These are phyloP conservation scores for Paraleonurus japonicus DNA, from an alignment of 257 asterid species.

Conservation along the genomic window DNA sequence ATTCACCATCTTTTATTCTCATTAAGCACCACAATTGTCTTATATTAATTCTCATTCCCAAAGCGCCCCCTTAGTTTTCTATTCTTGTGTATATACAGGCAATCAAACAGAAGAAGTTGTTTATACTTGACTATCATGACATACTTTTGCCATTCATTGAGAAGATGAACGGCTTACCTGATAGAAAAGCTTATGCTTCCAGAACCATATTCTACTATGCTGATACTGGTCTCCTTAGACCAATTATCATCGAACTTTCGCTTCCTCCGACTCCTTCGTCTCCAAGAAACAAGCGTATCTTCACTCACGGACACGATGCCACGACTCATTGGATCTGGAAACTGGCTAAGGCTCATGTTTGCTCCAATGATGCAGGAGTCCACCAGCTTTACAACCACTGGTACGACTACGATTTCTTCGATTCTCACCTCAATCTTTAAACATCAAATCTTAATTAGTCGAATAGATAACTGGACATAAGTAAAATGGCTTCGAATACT, in stretches of 20 bases:
- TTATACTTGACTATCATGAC: slow-evolving; percentile 77
- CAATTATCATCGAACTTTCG: slow-evolving; percentile 70
- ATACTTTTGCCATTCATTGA: slow-evolving; percentile 72
- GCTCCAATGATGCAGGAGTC: slow-evolving; percentile 85
- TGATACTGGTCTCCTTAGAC: slow-evolving; percentile 48
- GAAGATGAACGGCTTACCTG: slow-evolving; percentile 75
- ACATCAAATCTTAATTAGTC: too few species aligned
- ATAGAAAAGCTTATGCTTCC: slow-evolving; percentile 87
- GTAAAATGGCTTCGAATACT: neutral
- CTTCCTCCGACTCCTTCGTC: slow-evolving; percentile 69
- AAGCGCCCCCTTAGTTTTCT: too few species aligned
- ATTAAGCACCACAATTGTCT: too few species aligned
- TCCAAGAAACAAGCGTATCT: slow-evolving; percentile 52
- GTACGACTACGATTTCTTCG: slow-evolving; percentile 35
- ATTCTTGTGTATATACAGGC: slow-evolving; percentile 47
- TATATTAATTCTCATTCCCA: too few species aligned
- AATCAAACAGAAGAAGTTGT: slow-evolving; percentile 57
- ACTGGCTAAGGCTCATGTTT: slow-evolving; percentile 89
- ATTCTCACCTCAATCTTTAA: too few species aligned
- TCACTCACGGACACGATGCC: slow-evolving; percentile 70
- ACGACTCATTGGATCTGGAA: slow-evolving; percentile 79
- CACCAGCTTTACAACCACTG: slow-evolving; percentile 95
- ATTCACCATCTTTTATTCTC: too few species aligned
- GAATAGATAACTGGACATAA: neutral
- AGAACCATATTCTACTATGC: slow-evolving; percentile 61